Evolutionary conservation across 2,329 filamentous ascomycete species (phyloP).

Genomic region (Graphiopsis chlorocephala): DNA sequence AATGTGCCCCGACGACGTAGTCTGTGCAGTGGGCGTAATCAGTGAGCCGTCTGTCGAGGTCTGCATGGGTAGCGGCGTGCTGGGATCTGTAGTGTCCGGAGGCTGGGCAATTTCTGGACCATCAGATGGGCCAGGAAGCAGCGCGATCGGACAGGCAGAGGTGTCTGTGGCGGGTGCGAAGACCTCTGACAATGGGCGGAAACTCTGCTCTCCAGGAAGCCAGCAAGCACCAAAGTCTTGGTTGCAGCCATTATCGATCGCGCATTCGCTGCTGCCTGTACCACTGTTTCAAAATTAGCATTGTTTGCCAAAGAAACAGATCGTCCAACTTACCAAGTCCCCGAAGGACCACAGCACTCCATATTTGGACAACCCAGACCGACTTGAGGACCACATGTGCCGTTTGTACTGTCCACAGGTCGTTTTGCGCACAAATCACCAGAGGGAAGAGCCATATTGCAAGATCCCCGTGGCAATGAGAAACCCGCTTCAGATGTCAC

Average conservation of each 20-base stretch:
- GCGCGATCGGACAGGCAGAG: background rate
- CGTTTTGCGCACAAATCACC: background rate
- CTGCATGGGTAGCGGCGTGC: background rate
- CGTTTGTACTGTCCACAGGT: background rate
- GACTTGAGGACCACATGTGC: background rate
- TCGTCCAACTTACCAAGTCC: background rate
- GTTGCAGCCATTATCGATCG: background rate
- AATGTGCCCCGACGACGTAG: background rate
- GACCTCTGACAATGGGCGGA: background rate
- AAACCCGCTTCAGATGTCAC: background rate
- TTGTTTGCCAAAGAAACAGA: background rate
- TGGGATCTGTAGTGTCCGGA: background rate
- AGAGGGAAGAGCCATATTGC: background rate
- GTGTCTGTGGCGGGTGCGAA: background rate
- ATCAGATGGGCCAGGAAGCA: background rate
- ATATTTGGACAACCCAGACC: background rate
- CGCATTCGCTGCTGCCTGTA: background rate
- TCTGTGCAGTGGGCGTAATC: background rate
- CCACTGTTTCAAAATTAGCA: background rate
- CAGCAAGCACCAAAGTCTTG: conserved; percentile 1
- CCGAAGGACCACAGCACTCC: background rate
- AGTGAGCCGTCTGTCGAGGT: no score
- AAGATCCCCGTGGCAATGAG: background rate
- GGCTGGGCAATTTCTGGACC: background rate
- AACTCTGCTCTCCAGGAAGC: background rate